These are phyloP conservation scores for Thelonectria olida DNA, from an alignment of 2,329 filamentous ascomycete genomes.

Conservation along the genomic window DNA sequence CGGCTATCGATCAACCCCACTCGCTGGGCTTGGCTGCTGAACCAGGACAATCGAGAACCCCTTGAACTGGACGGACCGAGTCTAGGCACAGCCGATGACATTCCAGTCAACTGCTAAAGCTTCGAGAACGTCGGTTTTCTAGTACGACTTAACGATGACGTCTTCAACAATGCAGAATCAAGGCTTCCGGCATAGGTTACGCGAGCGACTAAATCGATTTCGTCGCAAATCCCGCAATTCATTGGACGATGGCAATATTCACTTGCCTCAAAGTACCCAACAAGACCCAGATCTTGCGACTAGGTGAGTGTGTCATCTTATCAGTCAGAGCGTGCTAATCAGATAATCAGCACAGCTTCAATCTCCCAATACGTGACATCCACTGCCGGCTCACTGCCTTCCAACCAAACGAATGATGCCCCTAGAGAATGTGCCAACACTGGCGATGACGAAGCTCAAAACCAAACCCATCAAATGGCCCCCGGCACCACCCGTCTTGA, in stretches of 20 bases:
- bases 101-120: not conserved
- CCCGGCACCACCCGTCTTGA: not conserved
- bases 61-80: no score
- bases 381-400: not conserved
- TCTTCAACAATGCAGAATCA: not conserved
- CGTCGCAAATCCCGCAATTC: not conserved
- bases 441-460: not conserved
- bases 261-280: not conserved
- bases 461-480: not conserved
- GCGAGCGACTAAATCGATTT: not conserved
- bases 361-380: not conserved
- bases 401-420: not conserved
- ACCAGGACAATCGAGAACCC: not conserved
- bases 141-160: not conserved
- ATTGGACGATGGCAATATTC: not conserved
- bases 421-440: not conserved
- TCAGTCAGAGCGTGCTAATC: not conserved
- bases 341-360: not conserved
- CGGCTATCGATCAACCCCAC: not conserved
- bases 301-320: not conserved
- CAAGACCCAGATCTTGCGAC: not conserved
- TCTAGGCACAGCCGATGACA: no score
- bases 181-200: slow-evolving; percentile 3
- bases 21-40: not conserved
- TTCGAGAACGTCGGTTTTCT: not conserved